Conservation (phyloP, 2,329 filamentous ascomycete species). For the Gaeumannomyces tritici region DNA sequence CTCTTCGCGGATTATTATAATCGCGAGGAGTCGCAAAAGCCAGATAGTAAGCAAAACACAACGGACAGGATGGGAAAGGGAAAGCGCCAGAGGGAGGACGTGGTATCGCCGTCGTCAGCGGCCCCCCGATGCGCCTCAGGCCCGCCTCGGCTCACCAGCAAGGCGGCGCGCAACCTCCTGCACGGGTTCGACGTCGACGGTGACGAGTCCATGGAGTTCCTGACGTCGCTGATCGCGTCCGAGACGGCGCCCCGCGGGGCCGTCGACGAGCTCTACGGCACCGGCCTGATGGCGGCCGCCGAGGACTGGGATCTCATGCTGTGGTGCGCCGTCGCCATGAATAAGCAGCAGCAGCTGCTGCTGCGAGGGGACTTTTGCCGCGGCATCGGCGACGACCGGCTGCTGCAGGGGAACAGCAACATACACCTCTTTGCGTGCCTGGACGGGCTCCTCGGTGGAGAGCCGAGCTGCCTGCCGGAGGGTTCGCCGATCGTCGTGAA, state of each 20-base stretch:
- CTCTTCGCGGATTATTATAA: no score
- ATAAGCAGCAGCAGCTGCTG: conserved; percentile 6
- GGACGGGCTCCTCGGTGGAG: not conserved
- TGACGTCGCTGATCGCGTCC: conserved; percentile 15
- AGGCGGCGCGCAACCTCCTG: conserved; percentile 17
- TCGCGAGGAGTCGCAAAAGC: not conserved
- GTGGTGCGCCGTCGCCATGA: conserved; percentile 18
- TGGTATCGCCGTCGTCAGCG: not conserved
- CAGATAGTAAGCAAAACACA: not conserved
- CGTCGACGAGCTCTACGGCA: conserved; percentile 14
- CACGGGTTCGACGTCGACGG: conserved; percentile 20
- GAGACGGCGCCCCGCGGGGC: conserved; percentile 15
- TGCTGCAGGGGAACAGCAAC: not conserved
- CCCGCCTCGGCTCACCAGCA: conserved; percentile 2
- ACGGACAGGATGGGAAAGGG: not conserved
- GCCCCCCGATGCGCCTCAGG: not conserved
- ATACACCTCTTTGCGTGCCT: conserved; percentile 1
- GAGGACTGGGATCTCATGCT: conserved; percentile 25
- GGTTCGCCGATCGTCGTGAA: not conserved
- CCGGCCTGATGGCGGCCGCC: conserved; percentile 19
- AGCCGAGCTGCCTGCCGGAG: not conserved
- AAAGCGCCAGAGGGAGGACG: not conserved
- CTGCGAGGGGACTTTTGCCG: not conserved
- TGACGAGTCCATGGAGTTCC: conserved; percentile 16
- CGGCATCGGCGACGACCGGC: not conserved